Percentiles rank a stretch among this genome's conserved stretches.
Conservation (phyloP, 129 eudicot species). For the Ambrosia artemisiifolia region DNA sequence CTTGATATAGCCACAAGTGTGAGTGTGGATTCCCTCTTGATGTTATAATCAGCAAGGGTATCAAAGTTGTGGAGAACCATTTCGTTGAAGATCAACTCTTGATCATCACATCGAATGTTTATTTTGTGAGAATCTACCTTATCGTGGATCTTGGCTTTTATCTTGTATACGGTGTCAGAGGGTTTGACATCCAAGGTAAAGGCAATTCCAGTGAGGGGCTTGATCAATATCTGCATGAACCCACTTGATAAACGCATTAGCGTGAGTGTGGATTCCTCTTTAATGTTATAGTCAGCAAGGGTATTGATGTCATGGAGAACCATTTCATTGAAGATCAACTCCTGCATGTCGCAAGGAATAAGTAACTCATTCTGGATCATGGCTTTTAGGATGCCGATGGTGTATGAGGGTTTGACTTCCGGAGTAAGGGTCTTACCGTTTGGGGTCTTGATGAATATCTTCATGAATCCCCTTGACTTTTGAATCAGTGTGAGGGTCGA, state of each 20-base stretch:
- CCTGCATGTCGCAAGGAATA: background rate
- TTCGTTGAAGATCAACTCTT: background rate
- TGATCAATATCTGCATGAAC: too few species aligned
- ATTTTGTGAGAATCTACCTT: too few species aligned
- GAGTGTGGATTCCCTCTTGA: background rate
- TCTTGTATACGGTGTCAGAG: too few species aligned
- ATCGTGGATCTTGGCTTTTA: background rate
- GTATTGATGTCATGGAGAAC: background rate
- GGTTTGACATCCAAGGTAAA: too few species aligned
- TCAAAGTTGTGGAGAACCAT: background rate
- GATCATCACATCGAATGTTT: background rate
- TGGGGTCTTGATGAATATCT: background rate
- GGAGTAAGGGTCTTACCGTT: background rate
- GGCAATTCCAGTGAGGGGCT: too few species aligned
- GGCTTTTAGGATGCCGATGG: background rate
- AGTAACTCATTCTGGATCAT: background rate
- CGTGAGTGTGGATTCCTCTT: background rate
- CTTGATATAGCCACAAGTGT: too few species aligned
- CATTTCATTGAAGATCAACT: background rate
- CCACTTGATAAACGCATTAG: background rate
- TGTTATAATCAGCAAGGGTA: background rate
- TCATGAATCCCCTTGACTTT: background rate
- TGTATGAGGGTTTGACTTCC: background rate
- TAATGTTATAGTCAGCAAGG: background rate
- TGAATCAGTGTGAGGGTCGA: constrained; percentile 1